phyloP scores from a whole-genome alignment of 192 early-diverging fungal genomes.

The Podila epigama region DNA sequence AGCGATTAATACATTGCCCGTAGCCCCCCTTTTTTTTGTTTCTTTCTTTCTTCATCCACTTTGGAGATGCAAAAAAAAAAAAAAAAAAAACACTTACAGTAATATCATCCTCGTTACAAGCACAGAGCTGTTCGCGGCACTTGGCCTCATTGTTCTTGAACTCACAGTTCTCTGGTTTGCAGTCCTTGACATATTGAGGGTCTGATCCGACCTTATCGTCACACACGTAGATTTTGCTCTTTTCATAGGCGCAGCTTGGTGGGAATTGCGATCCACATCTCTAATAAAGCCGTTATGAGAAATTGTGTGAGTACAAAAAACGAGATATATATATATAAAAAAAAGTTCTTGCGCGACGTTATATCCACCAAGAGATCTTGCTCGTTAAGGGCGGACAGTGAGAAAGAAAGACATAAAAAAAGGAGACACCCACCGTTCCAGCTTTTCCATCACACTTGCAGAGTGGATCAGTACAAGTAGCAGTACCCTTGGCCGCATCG shows the following conservation, averaged over 20 bases:
- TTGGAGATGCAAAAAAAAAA: not conserved
- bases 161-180: not conserved
- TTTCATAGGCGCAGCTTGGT: not conserved
- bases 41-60: no score
- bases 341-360: no score
- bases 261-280: not conserved
- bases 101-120: conserved; percentile 1
- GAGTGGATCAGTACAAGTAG: not conserved
- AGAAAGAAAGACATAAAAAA: not conserved
- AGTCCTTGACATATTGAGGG: not conserved
- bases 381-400: not conserved
- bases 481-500: not conserved
- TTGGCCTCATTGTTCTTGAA: not conserved
- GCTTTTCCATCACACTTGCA: not conserved
- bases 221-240: conserved; percentile 1
- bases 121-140: not conserved
- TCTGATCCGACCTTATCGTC: not conserved
- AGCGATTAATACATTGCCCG: not conserved
- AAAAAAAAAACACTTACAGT: not conserved
- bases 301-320: not conserved
- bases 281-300: not conserved
- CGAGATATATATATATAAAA: not conserved
- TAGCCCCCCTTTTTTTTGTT: no score
- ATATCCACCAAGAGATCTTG: not conserved
- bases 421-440: not conserved